Evolutionary conservation across 768 basidiomycete genomes (phyloP).

Genomic region (Lactarius tabidus): DNA sequence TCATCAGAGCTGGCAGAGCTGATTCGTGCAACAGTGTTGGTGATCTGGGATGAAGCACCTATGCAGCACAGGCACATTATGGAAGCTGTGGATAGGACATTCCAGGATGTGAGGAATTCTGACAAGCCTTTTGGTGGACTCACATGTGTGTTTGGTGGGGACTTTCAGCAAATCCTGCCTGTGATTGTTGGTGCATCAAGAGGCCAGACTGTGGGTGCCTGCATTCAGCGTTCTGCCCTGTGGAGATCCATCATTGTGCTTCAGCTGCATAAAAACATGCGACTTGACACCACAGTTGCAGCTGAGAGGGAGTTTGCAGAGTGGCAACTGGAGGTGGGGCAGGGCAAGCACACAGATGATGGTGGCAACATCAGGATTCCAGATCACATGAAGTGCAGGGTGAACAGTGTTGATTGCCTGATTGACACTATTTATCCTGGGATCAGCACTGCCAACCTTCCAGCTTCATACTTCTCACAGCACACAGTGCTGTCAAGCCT

Average conservation of each 20-base stretch:
- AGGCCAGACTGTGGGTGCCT: slow-evolving; percentile 51
- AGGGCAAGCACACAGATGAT: not conserved
- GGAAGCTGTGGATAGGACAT: too few relatives aligned
- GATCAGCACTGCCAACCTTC: slow-evolving; percentile 31
- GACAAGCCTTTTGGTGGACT: too few relatives aligned
- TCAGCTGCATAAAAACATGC: slow-evolving; percentile 3
- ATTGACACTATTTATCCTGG: slow-evolving; percentile 1
- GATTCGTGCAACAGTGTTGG: too few relatives aligned
- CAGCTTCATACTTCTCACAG: too few relatives aligned
- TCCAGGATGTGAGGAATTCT: too few relatives aligned
- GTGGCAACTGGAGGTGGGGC: slow-evolving; percentile 3
- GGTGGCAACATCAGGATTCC: not conserved
- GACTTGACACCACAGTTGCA: not conserved
- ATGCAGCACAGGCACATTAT: too few relatives aligned
- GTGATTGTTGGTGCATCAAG: too few relatives aligned
- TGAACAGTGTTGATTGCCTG: not conserved
- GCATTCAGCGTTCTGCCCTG: slow-evolving; percentile 40
- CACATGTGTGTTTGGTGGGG: too few relatives aligned
- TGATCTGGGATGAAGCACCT: too few relatives aligned
- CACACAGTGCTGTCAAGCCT: too few relatives aligned
- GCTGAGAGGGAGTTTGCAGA: not conserved
- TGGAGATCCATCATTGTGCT: slow-evolving; percentile 42
- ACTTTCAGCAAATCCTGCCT: too few relatives aligned
- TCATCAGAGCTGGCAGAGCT: too few relatives aligned
- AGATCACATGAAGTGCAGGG: not conserved